Conservation (phyloP, 495 filamentous ascomycete species). For the Penicillium goetzii region DNA sequence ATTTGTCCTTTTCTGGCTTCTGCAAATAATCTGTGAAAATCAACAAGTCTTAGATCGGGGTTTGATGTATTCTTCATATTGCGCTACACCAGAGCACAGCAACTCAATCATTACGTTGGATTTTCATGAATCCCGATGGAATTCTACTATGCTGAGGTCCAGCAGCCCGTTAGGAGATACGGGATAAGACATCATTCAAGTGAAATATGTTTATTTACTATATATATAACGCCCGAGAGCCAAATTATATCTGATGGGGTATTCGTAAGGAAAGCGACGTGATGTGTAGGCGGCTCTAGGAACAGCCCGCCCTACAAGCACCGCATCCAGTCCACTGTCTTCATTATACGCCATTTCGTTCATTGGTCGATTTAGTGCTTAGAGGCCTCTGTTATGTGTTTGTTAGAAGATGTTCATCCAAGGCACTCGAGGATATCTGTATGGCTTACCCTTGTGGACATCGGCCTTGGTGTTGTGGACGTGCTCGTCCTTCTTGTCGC, state of each 20-base stretch:
- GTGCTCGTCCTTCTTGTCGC: slow-evolving; percentile 30
- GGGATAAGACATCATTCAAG: background rate
- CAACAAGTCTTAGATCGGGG: no score
- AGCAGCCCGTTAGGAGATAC: background rate
- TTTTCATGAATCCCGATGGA: no score
- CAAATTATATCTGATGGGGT: slow-evolving; percentile 8
- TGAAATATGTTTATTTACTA: background rate
- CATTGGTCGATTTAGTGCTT: slow-evolving; percentile 12
- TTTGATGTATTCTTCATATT: no score
- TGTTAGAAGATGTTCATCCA: slow-evolving; percentile 1
- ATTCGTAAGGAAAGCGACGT: slow-evolving; percentile 11
- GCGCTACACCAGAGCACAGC: no score
- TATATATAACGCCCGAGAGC: background rate
- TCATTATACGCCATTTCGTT: slow-evolving; percentile 8
- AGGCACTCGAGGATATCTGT: background rate
- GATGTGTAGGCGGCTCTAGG: slow-evolving; percentile 5
- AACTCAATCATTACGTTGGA: no score
- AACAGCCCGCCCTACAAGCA: background rate
- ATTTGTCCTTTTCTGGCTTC: no score
- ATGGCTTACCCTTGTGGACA: slow-evolving; percentile 28
- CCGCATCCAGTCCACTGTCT: background rate
- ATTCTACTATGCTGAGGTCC: background rate
- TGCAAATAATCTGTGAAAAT: no score
- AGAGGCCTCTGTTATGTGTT: slow-evolving; percentile 8
- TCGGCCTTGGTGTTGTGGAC: slow-evolving; percentile 29